A percentile compares a stretch with the other conserved stretches of the same genome.
Conservation (phyloP, 2,329 filamentous ascomycete species). For the Xylaria sp. region DNA sequence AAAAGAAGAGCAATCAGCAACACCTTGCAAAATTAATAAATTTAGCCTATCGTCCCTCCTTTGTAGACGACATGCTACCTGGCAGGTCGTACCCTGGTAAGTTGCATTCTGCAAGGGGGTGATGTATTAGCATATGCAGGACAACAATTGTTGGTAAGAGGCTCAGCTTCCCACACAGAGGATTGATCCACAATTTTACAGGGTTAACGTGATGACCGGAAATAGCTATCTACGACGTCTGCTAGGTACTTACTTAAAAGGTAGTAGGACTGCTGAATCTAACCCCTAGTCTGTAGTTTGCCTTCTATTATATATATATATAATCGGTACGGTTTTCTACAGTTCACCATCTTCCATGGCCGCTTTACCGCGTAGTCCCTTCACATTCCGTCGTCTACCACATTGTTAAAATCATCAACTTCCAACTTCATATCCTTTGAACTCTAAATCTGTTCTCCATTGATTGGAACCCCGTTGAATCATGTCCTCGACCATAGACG, state of each 20-base stretch:
- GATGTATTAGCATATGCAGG: neutral
- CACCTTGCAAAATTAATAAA: too few relatives aligned
- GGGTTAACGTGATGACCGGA: neutral
- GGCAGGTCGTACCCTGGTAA: neutral
- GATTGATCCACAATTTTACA: neutral
- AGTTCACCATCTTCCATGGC: neutral
- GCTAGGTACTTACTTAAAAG: neutral
- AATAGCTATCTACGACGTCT: neutral
- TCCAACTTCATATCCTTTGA: neutral
- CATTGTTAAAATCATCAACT: neutral
- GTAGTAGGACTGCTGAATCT: neutral
- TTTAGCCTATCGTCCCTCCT: too few relatives aligned
- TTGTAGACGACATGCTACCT: neutral
- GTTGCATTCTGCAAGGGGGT: neutral
- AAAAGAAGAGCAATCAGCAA: too few relatives aligned
- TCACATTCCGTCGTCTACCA: neutral
- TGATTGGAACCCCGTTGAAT: neutral
- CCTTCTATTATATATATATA: neutral
- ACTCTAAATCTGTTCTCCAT: neutral
- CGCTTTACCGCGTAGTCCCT: neutral
- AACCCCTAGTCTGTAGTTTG: neutral
- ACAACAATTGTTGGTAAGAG: conserved; percentile 10
- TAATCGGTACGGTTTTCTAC: neutral
- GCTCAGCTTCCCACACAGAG: neutral
- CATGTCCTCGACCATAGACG: conserved; percentile 5